A percentile compares a stretch with the other conserved stretches of the same genome.
phyloP scores from a whole-genome alignment of 352 stramenopile genomes.

The Blastocystis sp. region DNA sequence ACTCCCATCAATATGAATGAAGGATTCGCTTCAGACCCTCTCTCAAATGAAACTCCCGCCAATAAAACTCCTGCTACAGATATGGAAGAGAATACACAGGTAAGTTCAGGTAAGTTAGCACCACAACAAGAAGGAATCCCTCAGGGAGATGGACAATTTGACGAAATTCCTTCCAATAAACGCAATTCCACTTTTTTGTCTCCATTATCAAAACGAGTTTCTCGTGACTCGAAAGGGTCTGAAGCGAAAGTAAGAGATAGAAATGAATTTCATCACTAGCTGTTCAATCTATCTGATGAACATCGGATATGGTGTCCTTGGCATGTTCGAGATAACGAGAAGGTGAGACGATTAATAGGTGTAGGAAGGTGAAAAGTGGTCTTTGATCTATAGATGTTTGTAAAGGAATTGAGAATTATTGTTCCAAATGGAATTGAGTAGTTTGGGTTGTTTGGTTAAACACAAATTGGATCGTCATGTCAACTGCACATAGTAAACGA shows the following conservation, averaged over 20 bases:
- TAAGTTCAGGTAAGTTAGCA: background rate
- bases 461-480: background rate
- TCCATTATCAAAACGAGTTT: background rate
- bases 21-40: background rate
- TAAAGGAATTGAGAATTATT: slow-evolving; percentile 42
- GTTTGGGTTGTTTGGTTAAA: background rate
- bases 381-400: slow-evolving; percentile 6
- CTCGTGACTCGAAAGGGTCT: background rate
- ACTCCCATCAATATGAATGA: background rate
- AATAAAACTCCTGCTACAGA: background rate
- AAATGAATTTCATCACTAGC: background rate
- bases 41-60: background rate
- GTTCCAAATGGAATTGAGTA: background rate
- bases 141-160: slow-evolving; percentile 47
- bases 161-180: background rate
- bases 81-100: background rate
- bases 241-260: background rate
- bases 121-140: background rate
- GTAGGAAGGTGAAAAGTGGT: background rate
- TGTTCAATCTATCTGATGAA: slow-evolving; percentile 34
- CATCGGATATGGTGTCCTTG: slow-evolving; percentile 51
- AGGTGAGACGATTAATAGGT: slow-evolving; percentile 33
- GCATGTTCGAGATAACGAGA: slow-evolving; percentile 14
- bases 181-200: background rate
- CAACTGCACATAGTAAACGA: slow-evolving; percentile 31